phyloP scores from a whole-genome alignment of 768 basidiomycete genomes.

The Kwoniella dejecticola region DNA sequence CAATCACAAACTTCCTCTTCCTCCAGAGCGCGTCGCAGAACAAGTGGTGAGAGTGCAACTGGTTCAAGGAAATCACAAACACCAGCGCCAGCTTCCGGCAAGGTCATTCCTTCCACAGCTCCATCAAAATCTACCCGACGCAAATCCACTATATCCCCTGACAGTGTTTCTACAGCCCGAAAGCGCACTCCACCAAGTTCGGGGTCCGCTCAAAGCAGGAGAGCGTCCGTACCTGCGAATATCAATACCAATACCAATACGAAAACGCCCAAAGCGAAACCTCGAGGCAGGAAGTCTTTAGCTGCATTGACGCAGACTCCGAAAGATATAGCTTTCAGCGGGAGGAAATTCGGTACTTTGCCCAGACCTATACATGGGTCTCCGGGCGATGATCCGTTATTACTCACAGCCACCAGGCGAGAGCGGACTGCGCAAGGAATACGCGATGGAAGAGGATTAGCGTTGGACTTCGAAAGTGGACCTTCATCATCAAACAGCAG shows the following conservation, averaged over 20 bases:
- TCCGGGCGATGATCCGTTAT: conserved; percentile 29
- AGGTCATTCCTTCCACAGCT: conserved; percentile 11
- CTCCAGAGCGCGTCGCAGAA: too few relatives aligned
- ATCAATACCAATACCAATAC: neutral
- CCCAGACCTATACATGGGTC: conserved; percentile 23
- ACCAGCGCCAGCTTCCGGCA: neutral
- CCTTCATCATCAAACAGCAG: neutral
- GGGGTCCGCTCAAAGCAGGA: neutral
- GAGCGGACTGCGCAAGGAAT: neutral
- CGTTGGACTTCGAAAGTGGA: neutral
- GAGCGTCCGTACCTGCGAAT: conserved; percentile 2
- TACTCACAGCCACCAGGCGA: conserved; percentile 10
- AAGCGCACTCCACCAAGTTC: neutral
- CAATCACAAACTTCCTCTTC: too few relatives aligned
- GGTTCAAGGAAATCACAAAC: neutral
- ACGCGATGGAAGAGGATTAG: conserved; percentile 9
- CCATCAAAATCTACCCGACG: neutral
- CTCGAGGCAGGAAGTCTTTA: conserved; percentile 8
- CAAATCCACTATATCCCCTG: neutral
- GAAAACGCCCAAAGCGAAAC: neutral
- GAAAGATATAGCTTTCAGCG: conserved; percentile 12
- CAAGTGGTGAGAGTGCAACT: too few relatives aligned
- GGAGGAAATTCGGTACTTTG: conserved; percentile 20
- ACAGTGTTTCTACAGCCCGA: too few relatives aligned
- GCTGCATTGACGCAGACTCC: conserved; percentile 15